Conservation (phyloP, 1,284 basidiomycete genomes). For the Trametes hirsuta region DNA sequence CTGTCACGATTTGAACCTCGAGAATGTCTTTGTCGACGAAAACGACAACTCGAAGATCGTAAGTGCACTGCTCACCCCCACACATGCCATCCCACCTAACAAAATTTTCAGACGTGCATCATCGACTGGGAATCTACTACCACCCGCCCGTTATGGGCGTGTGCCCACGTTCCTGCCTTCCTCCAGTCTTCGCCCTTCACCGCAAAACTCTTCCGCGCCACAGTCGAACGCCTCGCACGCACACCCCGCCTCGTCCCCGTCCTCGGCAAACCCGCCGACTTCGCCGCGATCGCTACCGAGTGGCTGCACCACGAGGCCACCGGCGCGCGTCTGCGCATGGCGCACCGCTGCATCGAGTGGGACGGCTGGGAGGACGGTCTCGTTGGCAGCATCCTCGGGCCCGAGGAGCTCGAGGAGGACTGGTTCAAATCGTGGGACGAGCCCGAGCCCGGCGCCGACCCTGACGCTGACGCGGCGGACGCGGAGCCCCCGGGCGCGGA, state of each 20-base stretch:
- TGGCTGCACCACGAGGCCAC: constrained; percentile 73
- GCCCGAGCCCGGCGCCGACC: constrained; percentile 2
- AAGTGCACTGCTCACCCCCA: constrained; percentile 35
- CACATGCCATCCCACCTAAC: not conserved
- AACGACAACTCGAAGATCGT: constrained; percentile 70
- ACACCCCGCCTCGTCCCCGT: constrained; percentile 21
- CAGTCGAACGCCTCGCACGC: constrained; percentile 51
- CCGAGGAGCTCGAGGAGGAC: constrained; percentile 67
- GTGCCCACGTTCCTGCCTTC: constrained; percentile 79
- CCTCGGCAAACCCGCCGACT: constrained; percentile 26
- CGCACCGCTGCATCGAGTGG: constrained; percentile 80
- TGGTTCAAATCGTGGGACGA: constrained; percentile 60
- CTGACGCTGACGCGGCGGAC: not conserved
- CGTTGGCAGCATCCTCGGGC: constrained; percentile 70
- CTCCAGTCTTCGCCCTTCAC: constrained; percentile 75
- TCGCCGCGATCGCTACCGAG: constrained; percentile 54
- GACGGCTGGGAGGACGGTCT: constrained; percentile 87
- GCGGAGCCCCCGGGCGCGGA: constrained; percentile 17
- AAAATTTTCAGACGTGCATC: constrained; percentile 62
- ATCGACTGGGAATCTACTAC: constrained; percentile 89
- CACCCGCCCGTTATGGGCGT: constrained; percentile 79
- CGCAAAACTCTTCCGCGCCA: constrained; percentile 66
- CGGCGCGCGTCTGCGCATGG: constrained; percentile 67
- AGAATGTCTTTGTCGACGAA: constrained; percentile 80
- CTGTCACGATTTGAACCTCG: constrained; percentile 77